Conservation (phyloP, 192 early-diverging fungal species). For the Backusella sp. region DNA sequence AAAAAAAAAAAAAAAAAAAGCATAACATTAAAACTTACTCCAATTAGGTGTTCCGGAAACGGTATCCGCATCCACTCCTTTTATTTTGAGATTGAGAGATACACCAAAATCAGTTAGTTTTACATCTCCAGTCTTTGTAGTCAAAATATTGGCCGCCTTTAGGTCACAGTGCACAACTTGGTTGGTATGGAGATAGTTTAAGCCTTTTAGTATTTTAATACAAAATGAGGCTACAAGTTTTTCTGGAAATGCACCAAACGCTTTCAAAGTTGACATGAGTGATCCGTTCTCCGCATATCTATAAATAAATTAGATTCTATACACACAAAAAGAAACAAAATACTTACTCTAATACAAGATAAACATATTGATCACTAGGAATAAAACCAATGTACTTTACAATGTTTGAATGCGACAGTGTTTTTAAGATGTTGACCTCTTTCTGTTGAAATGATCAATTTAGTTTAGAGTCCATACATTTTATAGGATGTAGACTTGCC, state of each 20-base stretch:
- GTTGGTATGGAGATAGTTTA: conserved; percentile 85
- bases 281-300: conserved; percentile 90
- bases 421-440: conserved; percentile 83
- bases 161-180: conserved; percentile 92
- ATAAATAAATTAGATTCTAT: not conserved
- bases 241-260: conserved; percentile 91
- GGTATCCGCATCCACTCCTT: conserved; percentile 57
- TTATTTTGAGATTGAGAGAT: conserved; percentile 80
- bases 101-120: conserved; percentile 98
- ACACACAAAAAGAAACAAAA: not conserved
- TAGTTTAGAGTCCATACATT: not conserved
- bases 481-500: conserved; percentile 27
- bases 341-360: conserved; percentile 75
- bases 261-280: conserved; percentile 79
- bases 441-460: conserved; percentile 27
- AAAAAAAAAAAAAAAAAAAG: not conserved
- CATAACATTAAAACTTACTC: conserved; percentile 42
- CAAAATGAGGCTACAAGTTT: conserved; percentile 81
- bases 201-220: conserved; percentile 87
- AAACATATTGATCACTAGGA: conserved; percentile 64
- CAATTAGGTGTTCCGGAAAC: conserved; percentile 85
- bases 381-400: conserved; percentile 85
- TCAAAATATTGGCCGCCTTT: conserved; percentile 95
- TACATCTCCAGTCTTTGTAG: conserved; percentile 91
- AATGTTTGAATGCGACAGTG: conserved; percentile 75